phyloP scores from a whole-genome alignment of 139 green algal genomes.

The Pseudopediastrum boryanum region DNA sequence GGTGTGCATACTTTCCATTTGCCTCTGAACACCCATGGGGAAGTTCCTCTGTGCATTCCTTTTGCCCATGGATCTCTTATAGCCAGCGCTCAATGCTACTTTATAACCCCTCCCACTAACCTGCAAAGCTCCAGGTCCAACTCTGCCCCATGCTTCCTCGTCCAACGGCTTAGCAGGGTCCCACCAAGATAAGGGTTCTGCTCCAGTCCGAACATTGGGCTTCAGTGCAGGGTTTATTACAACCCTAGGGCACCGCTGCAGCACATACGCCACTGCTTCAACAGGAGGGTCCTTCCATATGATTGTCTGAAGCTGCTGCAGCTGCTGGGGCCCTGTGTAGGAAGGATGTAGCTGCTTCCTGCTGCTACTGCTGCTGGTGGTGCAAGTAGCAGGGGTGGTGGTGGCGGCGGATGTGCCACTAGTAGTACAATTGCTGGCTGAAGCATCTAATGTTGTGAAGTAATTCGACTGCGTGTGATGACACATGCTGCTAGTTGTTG shows the following conservation, averaged over 20 bases:
- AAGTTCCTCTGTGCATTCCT: neutral
- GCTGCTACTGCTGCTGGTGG: neutral
- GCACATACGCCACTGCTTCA: neutral
- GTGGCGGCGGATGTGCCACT: neutral
- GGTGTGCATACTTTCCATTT: neutral
- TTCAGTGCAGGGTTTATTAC: slow-evolving; percentile 12
- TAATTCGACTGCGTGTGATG: neutral
- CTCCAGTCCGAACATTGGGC: neutral
- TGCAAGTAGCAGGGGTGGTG: neutral
- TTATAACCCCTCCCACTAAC: neutral
- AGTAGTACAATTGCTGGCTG: neutral
- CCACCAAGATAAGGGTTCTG: neutral
- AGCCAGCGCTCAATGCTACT: neutral
- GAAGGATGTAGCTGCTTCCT: no score
- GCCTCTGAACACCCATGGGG: neutral
- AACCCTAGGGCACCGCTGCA: neutral
- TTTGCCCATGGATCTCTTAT: neutral
- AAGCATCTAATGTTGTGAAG: neutral
- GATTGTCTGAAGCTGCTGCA: neutral
- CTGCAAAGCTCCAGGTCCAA: slow-evolving; percentile 12
- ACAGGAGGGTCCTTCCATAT: neutral
- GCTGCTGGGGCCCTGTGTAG: no score
- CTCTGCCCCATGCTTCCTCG: neutral
- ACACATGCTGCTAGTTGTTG: neutral
- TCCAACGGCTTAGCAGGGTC: neutral